Conservation (phyloP, 345 rosid species). For the Boechera retrofracta region DNA sequence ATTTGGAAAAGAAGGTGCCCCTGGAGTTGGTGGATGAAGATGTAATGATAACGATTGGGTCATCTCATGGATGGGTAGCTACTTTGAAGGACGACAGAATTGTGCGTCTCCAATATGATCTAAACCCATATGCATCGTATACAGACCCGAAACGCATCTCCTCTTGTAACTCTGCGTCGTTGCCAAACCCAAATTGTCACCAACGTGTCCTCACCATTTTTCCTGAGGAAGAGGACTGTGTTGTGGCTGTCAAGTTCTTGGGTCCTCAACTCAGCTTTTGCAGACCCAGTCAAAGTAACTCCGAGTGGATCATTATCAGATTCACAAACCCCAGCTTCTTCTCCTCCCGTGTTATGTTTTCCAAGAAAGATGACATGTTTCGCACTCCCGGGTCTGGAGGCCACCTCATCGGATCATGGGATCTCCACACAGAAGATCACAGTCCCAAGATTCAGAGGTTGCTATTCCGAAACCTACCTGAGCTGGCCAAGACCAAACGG, state of each 20-base stretch:
- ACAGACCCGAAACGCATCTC: neutral
- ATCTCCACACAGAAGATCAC: neutral
- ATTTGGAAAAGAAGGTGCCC: neutral
- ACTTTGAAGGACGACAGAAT: neutral
- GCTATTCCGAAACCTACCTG: neutral
- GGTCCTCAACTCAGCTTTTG: neutral
- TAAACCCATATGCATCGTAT: neutral
- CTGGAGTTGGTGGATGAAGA: neutral
- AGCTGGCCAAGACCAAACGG: neutral
- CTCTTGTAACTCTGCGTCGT: neutral
- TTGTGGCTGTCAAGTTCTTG: neutral
- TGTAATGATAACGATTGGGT: neutral
- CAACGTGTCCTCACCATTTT: constrained; percentile 1
- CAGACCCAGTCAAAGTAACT: neutral
- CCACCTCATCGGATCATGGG: neutral
- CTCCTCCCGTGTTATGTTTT: neutral
- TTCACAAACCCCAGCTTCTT: neutral
- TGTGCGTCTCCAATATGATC: neutral
- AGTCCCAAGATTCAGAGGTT: neutral
- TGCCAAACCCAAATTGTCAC: neutral
- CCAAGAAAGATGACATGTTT: neutral
- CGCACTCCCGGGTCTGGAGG: neutral
- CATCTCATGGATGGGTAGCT: constrained; percentile 16
- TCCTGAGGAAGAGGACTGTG: neutral
- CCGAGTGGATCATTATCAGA: neutral